Evolutionary conservation across 169 alveolate genomes (phyloP), one percentile per base, ranked within the genome.

Genomic region (Neospora caninum): DNA sequence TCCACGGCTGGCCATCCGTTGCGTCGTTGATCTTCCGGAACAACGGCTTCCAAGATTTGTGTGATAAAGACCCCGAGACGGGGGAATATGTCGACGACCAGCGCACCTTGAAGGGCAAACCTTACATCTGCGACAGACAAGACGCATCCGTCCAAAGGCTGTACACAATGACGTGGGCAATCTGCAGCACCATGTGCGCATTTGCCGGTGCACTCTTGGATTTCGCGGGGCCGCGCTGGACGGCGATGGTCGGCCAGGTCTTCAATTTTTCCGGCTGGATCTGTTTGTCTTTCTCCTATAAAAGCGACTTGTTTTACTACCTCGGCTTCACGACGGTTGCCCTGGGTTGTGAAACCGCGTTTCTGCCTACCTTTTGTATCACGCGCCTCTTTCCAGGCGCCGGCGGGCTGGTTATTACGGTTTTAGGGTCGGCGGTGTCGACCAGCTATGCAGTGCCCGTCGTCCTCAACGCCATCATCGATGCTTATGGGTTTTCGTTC

Each of bases 81-180:
- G 84, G 84, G 25, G 84, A 1, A 13, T 73, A 31, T 43, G 42
- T 36, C 1, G 45, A 31, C 0, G 84, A 73, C 25, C 38, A 13
- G 84, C 84, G 84, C 49, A 27, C 7, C 45, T 4, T 25, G 29
- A 16, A 36, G 41, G 93, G 64, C 22, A 70, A 94, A 64, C 42
- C 88, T 16, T 94, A 91, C 73, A 93, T 93, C 39, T 95, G 97
- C 93, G 84, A 93, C 84, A 96, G 87, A 88, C 97, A 95, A 69
- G 97, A 95, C 49, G 94, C 95, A 70, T 94, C 93, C 34, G 97
- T 95, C 38, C 97, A 95, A 87, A 92, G 93, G 36, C 91, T 95
- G 64, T 95, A 95, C 93, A 94, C 96, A 54, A 92, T 95, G 70
- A 92, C 94, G 22, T 53, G 92, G 43, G 93, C 96, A n/a, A 91